phyloP scores from a whole-genome alignment of 2,329 filamentous ascomycete species.

The Immersiporthe knoxdaviesiana region DNA sequence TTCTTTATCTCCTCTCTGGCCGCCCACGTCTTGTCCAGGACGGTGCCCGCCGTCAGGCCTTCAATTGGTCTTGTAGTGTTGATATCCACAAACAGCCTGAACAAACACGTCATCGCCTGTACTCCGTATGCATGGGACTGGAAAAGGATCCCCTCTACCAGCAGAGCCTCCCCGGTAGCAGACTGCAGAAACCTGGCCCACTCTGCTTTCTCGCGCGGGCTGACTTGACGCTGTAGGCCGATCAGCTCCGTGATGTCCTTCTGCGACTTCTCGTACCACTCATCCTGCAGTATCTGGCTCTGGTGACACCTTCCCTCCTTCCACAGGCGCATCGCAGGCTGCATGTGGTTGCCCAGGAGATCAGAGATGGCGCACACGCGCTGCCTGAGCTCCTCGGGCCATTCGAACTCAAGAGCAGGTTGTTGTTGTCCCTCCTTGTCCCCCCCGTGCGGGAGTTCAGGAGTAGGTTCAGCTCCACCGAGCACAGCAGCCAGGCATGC shows the following conservation, averaged over 20 bases:
- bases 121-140: not conserved
- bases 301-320: not conserved
- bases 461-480: not conserved
- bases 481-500: not conserved
- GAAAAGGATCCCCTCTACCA: not conserved
- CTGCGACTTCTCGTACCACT: not conserved
- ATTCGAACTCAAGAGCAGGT: not conserved
- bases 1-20: not conserved
- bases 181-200: not conserved
- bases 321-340: not conserved
- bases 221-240: not conserved
- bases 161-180: not conserved
- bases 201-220: not conserved
- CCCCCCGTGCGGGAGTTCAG: not conserved
- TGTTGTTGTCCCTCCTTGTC: not conserved
- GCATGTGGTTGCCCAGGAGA: not conserved
- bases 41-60: not conserved
- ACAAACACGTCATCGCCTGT: not conserved
- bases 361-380: not conserved
- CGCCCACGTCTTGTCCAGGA: too few species aligned
- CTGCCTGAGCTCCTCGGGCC: not conserved
- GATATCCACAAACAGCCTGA: not conserved
- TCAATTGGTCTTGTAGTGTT: not conserved
- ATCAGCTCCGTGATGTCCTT: not conserved
- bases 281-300: not conserved